Percentiles rank a stretch among this genome's conserved stretches.
phyloP scores from a whole-genome alignment of 768 basidiomycete genomes.

The Russula emetica region DNA sequence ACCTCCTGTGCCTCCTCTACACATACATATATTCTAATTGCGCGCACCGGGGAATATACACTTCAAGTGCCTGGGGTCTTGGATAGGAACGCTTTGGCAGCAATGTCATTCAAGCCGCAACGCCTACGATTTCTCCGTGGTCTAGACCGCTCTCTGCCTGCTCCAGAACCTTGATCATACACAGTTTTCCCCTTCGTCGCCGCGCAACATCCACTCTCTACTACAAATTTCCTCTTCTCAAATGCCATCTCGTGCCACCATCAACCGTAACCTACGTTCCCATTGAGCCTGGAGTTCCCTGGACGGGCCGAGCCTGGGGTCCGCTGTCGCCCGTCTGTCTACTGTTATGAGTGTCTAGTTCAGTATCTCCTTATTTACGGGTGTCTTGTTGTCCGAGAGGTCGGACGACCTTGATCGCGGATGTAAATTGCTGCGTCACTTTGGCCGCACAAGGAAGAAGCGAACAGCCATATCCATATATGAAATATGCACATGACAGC shows the following conservation, averaged over 20 bases:
- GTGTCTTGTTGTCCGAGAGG: background rate
- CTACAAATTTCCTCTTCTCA: constrained; percentile 17
- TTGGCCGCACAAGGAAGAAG: constrained; percentile 2
- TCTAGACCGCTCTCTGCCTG: constrained; percentile 17
- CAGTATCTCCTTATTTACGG: background rate
- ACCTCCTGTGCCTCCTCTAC: background rate
- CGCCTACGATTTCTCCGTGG: constrained; percentile 25
- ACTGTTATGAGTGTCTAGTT: background rate
- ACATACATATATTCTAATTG: too few relatives aligned
- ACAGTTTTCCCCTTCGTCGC: constrained; percentile 13
- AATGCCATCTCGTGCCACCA: constrained; percentile 6
- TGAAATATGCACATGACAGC: constrained; percentile 12
- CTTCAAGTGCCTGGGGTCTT: constrained; percentile 14
- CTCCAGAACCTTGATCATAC: constrained; percentile 22
- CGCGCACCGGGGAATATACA: background rate
- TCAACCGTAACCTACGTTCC: background rate
- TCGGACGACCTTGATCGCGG: background rate
- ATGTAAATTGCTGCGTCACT: constrained; percentile 11
- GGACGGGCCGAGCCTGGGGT: constrained; percentile 9
- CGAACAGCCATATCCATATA: constrained; percentile 6
- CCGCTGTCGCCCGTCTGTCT: background rate
- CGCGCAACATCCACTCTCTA: constrained; percentile 17
- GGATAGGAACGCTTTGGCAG: background rate
- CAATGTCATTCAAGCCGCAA: constrained; percentile 21
- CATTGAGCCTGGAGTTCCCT: background rate